phyloP scores from a whole-genome alignment of 192 early-diverging fungal genomes.

The Spinellus fusiger region DNA sequence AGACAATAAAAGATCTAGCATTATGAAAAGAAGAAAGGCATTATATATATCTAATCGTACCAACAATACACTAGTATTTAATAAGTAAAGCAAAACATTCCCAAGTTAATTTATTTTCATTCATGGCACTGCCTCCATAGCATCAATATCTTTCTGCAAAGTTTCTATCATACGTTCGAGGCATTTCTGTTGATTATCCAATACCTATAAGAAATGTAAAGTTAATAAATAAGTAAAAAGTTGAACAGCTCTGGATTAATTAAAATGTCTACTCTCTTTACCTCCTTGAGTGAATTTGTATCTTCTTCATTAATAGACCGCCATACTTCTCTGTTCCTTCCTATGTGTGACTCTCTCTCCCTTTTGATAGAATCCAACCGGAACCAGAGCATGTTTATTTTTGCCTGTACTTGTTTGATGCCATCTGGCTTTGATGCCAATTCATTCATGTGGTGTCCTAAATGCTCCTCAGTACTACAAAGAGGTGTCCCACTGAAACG shows the following conservation, averaged over 20 bases:
- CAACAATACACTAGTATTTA: too few species aligned
- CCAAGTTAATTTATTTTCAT: too few species aligned
- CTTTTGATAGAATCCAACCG: slow-evolving; percentile 63
- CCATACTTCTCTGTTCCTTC: slow-evolving; percentile 7
- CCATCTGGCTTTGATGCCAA: slow-evolving; percentile 54
- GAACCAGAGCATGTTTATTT: slow-evolving; percentile 82
- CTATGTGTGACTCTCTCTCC: slow-evolving; percentile 8
- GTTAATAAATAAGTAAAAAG: background rate
- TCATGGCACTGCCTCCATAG: slow-evolving; percentile 11
- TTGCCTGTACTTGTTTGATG: slow-evolving; percentile 57
- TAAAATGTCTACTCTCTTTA: slow-evolving; percentile 1
- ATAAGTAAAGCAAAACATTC: too few species aligned
- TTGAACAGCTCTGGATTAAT: background rate
- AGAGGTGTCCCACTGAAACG: slow-evolving; percentile 78
- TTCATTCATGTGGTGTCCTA: slow-evolving; percentile 64
- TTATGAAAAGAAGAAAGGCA: too few species aligned
- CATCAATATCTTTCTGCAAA: slow-evolving; percentile 14
- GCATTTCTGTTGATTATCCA: slow-evolving; percentile 19
- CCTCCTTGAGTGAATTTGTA: slow-evolving; percentile 6
- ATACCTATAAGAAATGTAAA: slow-evolving; percentile 4
- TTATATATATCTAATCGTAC: too few species aligned
- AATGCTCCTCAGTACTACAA: slow-evolving; percentile 72
- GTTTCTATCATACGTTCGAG: slow-evolving; percentile 14
- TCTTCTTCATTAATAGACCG: slow-evolving; percentile 10
- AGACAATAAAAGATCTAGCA: too few species aligned